phyloP scores from a whole-genome alignment of 768 basidiomycete genomes.

The Kwoniella botswanensis region DNA sequence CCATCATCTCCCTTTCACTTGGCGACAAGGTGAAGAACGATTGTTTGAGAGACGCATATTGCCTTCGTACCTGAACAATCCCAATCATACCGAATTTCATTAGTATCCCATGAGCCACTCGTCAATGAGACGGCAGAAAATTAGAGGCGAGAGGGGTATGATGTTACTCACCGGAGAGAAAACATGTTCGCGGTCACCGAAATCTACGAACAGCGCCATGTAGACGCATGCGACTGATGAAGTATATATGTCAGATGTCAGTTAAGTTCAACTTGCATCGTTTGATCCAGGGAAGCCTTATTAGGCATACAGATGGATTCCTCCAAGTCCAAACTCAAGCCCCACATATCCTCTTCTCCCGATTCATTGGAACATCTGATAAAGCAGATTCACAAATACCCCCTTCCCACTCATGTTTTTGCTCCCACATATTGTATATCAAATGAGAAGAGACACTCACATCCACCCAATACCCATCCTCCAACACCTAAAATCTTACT shows the following conservation, averaged over 20 bases:
- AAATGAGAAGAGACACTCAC: constrained; percentile 28
- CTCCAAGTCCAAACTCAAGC: too few species aligned
- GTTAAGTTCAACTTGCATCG: neutral
- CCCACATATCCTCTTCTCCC: too few species aligned
- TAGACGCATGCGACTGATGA: constrained; percentile 39
- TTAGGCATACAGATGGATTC: too few species aligned
- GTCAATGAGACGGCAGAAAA: neutral
- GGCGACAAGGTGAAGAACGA: constrained; percentile 22
- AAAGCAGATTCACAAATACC: too few species aligned
- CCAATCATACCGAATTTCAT: neutral
- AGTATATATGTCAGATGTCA: neutral
- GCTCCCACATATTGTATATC: neutral
- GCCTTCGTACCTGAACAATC: constrained; percentile 11
- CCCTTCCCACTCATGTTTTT: neutral
- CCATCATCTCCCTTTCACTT: constrained; percentile 19
- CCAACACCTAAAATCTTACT: constrained; percentile 42
- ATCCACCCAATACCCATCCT: constrained; percentile 40
- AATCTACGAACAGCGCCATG: constrained; percentile 49
- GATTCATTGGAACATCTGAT: too few species aligned
- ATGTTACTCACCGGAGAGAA: constrained; percentile 46
- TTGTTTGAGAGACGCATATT: constrained; percentile 9
- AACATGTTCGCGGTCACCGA: constrained; percentile 46
- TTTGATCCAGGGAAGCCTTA: neutral
- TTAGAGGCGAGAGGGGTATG: neutral
- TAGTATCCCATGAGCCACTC: neutral